phyloP scores from a whole-genome alignment of 306 rosid genomes.

The Cicer judaicum region DNA sequence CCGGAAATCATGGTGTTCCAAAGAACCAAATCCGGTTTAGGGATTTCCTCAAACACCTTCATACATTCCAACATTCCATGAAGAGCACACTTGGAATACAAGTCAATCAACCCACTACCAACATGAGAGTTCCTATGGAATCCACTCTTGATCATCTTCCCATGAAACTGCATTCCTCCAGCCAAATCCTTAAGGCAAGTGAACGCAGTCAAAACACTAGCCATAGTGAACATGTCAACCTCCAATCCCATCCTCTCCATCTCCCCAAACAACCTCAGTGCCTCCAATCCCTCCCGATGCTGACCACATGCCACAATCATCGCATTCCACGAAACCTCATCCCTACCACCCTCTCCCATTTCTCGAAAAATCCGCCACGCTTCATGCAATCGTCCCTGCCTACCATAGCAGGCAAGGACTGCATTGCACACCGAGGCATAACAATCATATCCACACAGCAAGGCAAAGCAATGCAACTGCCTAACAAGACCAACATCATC shows the following conservation, averaged over 20 bases:
- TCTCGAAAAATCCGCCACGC: constrained; percentile 50
- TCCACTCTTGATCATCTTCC: constrained; percentile 76
- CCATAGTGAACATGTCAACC: constrained; percentile 83
- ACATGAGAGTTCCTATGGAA: constrained; percentile 76
- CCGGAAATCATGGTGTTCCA: constrained; percentile 94
- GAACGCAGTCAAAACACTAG: constrained; percentile 81
- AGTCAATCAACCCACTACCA: constrained; percentile 84
- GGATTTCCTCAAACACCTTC: constrained; percentile 75
- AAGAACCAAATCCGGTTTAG: constrained; percentile 73
- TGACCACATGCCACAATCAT: constrained; percentile 79
- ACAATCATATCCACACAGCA: constrained; percentile 61
- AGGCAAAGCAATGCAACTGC: constrained; percentile 56
- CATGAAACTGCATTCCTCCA: constrained; percentile 85
- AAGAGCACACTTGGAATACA: constrained; percentile 78
- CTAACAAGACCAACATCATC: constrained; percentile 54
- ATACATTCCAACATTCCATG: constrained; percentile 64
- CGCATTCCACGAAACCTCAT: constrained; percentile 83
- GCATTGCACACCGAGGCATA: constrained; percentile 70
- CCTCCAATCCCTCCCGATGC: constrained; percentile 65
- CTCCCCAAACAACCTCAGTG: constrained; percentile 66
- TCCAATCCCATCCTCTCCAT: constrained; percentile 60
- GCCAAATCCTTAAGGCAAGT: constrained; percentile 65
- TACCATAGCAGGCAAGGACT: constrained; percentile 59
- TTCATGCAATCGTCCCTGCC: constrained; percentile 54
- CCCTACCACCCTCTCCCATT: constrained; percentile 59